Conservation (phyloP, 2,329 filamentous ascomycete species). For the Leptographium wingfieldii region DNA sequence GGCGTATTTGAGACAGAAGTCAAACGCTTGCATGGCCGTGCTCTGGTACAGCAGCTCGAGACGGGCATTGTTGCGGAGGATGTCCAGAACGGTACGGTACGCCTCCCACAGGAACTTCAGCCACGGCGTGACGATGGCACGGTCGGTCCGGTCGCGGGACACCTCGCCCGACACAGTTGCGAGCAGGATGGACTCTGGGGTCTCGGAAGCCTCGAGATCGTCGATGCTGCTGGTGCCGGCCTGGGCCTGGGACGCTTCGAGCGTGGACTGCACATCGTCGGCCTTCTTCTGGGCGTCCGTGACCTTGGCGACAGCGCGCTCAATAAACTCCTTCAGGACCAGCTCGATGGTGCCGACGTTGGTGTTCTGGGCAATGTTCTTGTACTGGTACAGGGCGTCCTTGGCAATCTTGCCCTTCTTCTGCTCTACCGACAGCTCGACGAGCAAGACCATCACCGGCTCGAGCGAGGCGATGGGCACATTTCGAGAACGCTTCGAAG, state of each 20-base stretch:
- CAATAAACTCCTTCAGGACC: slow-evolving; percentile 95
- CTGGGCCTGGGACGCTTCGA: slow-evolving; percentile 51
- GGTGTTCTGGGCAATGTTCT: slow-evolving; percentile 98
- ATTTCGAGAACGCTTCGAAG: slow-evolving; percentile 94
- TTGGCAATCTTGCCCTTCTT: slow-evolving; percentile 98
- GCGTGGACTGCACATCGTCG: slow-evolving; percentile 79
- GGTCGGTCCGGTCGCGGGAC: slow-evolving; percentile 91
- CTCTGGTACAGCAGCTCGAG: slow-evolving; percentile 97
- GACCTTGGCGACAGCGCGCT: slow-evolving; percentile 91
- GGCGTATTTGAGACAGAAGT: slow-evolving; percentile 96
- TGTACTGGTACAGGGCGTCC: slow-evolving; percentile 98
- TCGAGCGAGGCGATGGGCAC: slow-evolving; percentile 91
- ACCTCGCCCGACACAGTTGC: slow-evolving; percentile 97
- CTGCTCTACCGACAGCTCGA: slow-evolving; percentile 91
- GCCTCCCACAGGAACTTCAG: slow-evolving; percentile 99
- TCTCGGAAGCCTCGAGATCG: slow-evolving; percentile 93
- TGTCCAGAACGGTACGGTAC: slow-evolving; percentile 95
- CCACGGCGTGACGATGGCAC: slow-evolving; percentile 97
- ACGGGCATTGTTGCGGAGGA: slow-evolving; percentile 96
- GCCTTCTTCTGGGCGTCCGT: slow-evolving; percentile 92
- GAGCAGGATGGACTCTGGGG: slow-evolving; percentile 92
- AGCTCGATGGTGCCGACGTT: slow-evolving; percentile 97
- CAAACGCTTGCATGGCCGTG: slow-evolving; percentile 94
- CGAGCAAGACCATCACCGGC: slow-evolving; percentile 95
- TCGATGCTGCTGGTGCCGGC: slow-evolving; percentile 65